phyloP scores from a whole-genome alignment of 805 yeast genomes.

The Brettanomyces sp. region DNA sequence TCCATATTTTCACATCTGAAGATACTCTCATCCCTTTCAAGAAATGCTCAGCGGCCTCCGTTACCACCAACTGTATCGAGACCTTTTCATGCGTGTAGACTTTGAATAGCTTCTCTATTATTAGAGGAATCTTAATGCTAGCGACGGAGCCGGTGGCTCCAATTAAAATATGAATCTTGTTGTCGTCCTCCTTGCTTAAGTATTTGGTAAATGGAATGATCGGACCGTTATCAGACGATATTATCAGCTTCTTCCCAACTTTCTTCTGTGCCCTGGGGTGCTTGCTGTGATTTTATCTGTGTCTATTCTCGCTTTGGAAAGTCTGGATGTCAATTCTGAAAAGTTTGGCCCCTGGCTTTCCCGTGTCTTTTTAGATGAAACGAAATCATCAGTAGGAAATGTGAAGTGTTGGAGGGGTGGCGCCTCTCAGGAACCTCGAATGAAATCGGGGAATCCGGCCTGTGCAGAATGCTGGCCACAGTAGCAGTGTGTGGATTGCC shows the following conservation, averaged over 20 bases:
- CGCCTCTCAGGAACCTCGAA: constrained; percentile 11
- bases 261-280: not conserved
- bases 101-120: constrained; percentile 78
- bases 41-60: constrained; percentile 80
- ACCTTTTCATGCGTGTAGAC: constrained; percentile 66
- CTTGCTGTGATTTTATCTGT: no score
- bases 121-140: constrained; percentile 83
- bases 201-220: constrained; percentile 70
- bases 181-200: constrained; percentile 66
- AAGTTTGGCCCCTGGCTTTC: not conserved
- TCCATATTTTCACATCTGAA: constrained; percentile 76
- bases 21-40: constrained; percentile 44
- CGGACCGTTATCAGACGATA: constrained; percentile 50
- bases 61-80: constrained; percentile 77
- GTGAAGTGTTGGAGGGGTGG: constrained; percentile 13
- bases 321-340: no score
- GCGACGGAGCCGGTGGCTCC: constrained; percentile 98
- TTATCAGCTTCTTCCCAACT: constrained; percentile 35
- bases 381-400: constrained; percentile 18
- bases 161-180: constrained; percentile 75
- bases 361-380: not conserved
- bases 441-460: constrained; percentile 11
- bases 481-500: not conserved
- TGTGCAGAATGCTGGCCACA: constrained; percentile 2
- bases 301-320: no score